Percentiles rank a stretch among this genome's conserved stretches.
Evolutionary conservation across 352 stramenopile genomes (phyloP).

Genomic region (Pythium aphanidermatum): DNA sequence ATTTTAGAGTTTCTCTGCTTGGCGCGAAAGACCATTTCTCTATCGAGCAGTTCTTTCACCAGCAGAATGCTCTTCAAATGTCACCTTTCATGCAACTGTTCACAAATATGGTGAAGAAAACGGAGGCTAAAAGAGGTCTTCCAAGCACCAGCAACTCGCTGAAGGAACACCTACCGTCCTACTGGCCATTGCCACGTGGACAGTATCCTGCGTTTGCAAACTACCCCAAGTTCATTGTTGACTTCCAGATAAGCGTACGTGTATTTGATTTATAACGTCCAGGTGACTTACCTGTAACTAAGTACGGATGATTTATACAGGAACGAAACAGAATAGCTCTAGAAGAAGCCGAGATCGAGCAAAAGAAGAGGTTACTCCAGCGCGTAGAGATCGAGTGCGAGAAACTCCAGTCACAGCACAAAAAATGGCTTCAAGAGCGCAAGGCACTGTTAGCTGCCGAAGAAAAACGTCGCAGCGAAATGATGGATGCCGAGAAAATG

Average conservation of each 20-base stretch:
- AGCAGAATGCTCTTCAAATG: conserved; percentile 78
- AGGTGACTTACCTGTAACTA: no score
- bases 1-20: conserved; percentile 61
- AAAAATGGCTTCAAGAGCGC: conserved; percentile 61
- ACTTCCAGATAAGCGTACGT: conserved; percentile 80
- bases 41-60: conserved; percentile 82
- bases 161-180: not conserved
- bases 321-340: conserved; percentile 77
- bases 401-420: conserved; percentile 53
- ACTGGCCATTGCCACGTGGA: conserved; percentile 59
- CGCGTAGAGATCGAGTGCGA: conserved; percentile 45
- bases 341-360: conserved; percentile 56
- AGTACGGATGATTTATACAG: no score
- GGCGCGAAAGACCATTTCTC: conserved; percentile 43
- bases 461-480: conserved; percentile 53
- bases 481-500: conserved; percentile 50
- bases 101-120: conserved; percentile 40
- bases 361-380: conserved; percentile 58
- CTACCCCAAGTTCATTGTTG: conserved; percentile 75
- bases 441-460: conserved; percentile 48
- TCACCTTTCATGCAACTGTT: conserved; percentile 63
- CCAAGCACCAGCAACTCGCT: not conserved
- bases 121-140: conserved; percentile 12
- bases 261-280: no score
- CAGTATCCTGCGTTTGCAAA: conserved; percentile 78